These are phyloP conservation scores for Rhodotorula sp. DNA, from an alignment of 1,284 basidiomycete genomes.

Conservation along the genomic window DNA sequence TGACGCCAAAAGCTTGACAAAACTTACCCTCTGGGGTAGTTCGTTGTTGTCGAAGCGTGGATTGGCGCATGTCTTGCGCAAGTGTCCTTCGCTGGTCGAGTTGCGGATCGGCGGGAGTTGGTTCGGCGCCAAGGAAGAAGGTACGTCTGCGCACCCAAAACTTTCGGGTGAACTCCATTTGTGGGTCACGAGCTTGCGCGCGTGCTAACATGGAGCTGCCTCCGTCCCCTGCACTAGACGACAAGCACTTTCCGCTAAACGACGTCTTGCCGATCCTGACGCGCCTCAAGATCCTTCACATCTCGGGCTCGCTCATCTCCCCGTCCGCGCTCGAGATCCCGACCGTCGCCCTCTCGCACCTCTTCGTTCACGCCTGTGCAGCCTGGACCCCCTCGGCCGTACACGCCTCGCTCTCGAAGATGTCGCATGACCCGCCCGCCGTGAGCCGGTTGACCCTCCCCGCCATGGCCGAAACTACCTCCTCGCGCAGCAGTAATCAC, in stretches of 20 bases:
- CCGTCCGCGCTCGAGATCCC: conserved; percentile 32
- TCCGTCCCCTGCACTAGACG: conserved; percentile 18
- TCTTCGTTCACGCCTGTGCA: conserved; percentile 27
- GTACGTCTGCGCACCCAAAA: not conserved
- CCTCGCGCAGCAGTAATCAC: no score
- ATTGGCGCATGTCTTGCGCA: conserved; percentile 31
- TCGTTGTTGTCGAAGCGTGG: conserved; percentile 38
- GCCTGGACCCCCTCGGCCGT: conserved; percentile 32
- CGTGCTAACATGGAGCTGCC: not conserved
- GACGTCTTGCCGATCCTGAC: conserved; percentile 24
- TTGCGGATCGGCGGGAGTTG: conserved; percentile 34
- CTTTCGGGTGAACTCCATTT: no score
- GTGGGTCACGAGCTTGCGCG: no score
- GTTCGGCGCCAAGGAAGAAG: conserved; percentile 41
- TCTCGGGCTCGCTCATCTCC: conserved; percentile 36
- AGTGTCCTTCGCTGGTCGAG: conserved; percentile 33
- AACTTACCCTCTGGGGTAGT: conserved; percentile 38
- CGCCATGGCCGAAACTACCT: conserved; percentile 21
- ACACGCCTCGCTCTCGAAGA: conserved; percentile 30
- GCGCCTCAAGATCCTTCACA: conserved; percentile 27
- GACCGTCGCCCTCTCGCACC: conserved; percentile 24
- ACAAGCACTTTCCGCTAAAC: conserved; percentile 36
- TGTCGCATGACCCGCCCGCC: conserved; percentile 20
- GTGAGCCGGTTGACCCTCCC: conserved; percentile 29
- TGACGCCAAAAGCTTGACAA: conserved; percentile 18